These are phyloP conservation scores for Chrysosporium queenslandicum DNA, from an alignment of 2,329 filamentous ascomycete species.

Conservation along the genomic window DNA sequence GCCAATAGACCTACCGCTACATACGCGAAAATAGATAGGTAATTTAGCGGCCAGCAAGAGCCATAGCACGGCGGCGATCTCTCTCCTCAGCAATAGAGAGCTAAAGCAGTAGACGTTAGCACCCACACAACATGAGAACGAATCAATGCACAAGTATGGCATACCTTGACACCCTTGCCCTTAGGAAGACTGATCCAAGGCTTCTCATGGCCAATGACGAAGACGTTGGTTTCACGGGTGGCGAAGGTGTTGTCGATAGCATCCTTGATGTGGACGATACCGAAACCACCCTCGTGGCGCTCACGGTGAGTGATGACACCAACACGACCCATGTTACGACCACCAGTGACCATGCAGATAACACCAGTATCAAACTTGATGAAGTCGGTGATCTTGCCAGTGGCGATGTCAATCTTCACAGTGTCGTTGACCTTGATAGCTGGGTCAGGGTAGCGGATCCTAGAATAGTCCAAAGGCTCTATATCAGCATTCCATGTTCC, in stretches of 20 bases:
- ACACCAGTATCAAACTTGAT: slow-evolving; percentile 98
- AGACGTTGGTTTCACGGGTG: slow-evolving; percentile 98
- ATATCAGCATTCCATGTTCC: slow-evolving; percentile 30
- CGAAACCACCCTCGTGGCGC: slow-evolving; percentile 99
- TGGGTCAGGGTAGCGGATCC: slow-evolving; percentile 98
- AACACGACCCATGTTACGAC: slow-evolving; percentile 99
- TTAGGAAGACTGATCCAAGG: slow-evolving; percentile 99
- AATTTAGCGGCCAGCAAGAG: slow-evolving; percentile 44
- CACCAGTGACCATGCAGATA: slow-evolving; percentile 97
- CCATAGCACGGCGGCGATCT: slow-evolving; percentile 80
- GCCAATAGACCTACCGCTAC: slow-evolving; percentile 3
- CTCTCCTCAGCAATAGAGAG: slow-evolving; percentile 98
- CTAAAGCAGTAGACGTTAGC: slow-evolving; percentile 35
- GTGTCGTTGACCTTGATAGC: slow-evolving; percentile 99
- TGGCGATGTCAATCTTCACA: slow-evolving; percentile 95
- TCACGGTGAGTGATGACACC: slow-evolving; percentile 99
- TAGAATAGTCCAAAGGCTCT: slow-evolving; percentile 34
- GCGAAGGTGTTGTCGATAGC: slow-evolving; percentile 99
- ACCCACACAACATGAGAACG: not conserved
- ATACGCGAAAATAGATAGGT: not conserved
- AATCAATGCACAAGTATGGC: slow-evolving; percentile 17
- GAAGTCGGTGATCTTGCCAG: slow-evolving; percentile 96
- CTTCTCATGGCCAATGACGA: slow-evolving; percentile 97
- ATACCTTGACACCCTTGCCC: slow-evolving; percentile 96
- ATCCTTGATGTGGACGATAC: slow-evolving; percentile 99